Evolutionary conservation across 2,329 filamentous ascomycete species (phyloP).

Genomic region (Verticillium tricorpus): DNA sequence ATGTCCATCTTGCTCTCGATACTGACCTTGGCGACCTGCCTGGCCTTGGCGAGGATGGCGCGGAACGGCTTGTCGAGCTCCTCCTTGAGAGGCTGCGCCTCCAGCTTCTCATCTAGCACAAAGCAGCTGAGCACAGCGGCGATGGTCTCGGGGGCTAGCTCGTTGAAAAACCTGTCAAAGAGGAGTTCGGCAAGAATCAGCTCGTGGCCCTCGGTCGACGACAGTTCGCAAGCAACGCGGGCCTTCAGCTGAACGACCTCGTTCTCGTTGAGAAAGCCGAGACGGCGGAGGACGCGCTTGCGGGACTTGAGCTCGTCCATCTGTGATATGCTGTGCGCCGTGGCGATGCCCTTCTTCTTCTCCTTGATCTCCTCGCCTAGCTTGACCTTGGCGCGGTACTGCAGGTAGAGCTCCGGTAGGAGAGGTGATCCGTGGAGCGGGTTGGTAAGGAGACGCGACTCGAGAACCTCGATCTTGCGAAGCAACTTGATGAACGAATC

Average conservation of each 20-base stretch:
- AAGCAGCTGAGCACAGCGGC: conserved; percentile 88
- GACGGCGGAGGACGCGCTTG: conserved; percentile 87
- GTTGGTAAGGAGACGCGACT: conserved; percentile 83
- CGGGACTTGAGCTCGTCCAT: conserved; percentile 94
- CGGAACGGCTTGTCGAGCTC: conserved; percentile 81
- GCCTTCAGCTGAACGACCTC: conserved; percentile 97
- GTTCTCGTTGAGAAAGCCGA: conserved; percentile 92
- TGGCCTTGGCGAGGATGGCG: conserved; percentile 82
- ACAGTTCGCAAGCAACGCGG: conserved; percentile 95
- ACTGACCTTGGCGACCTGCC: conserved; percentile 86
- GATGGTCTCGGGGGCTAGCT: conserved; percentile 80
- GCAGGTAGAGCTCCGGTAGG: conserved; percentile 77
- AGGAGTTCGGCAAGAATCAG: conserved; percentile 87
- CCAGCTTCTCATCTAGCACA: conserved; percentile 95
- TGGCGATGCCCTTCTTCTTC: conserved; percentile 80
- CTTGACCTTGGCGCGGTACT: conserved; percentile 77
- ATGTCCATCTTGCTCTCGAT: conserved; percentile 89
- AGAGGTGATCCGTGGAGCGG: conserved; percentile 87
- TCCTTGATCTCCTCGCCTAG: conserved; percentile 76
- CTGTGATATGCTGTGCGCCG: conserved; percentile 84
- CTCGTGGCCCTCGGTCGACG: conserved; percentile 85
- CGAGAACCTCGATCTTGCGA: conserved; percentile 93
- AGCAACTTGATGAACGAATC: conserved; percentile 91
- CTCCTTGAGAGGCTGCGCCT: conserved; percentile 72
- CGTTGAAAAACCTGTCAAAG: conserved; percentile 98